Percentiles rank a stretch among this genome's conserved stretches.
phyloP scores from a whole-genome alignment of 306 rosid genomes.

The Dryas drummondii region DNA sequence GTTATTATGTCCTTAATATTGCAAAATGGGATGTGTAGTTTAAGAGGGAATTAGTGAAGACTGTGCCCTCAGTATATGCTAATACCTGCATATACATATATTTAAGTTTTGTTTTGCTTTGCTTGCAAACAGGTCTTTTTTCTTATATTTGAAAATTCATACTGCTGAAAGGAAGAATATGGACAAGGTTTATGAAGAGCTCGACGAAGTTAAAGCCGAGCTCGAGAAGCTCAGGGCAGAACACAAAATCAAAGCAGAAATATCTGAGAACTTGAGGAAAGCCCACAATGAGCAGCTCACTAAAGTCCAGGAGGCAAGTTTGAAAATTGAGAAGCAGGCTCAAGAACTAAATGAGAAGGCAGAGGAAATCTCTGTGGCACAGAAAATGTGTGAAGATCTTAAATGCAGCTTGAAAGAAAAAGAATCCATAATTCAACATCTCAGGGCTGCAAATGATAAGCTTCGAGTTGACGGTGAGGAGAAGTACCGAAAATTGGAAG shows the following conservation, averaged over 20 bases:
- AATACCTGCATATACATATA: neutral
- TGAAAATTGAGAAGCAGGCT: conserved; percentile 55
- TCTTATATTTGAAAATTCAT: neutral
- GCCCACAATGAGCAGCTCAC: conserved; percentile 44
- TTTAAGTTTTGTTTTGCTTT: neutral
- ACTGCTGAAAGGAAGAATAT: conserved; percentile 28
- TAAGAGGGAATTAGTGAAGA: too few species aligned
- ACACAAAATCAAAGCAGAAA: conserved; percentile 46
- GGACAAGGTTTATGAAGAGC: conserved; percentile 64
- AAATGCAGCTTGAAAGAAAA: conserved; percentile 37
- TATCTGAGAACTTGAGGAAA: conserved; percentile 56
- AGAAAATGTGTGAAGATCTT: conserved; percentile 45
- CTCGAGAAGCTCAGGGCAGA: conserved; percentile 59
- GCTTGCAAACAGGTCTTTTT: conserved; percentile 17
- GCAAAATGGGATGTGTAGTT: neutral
- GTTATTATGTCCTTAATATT: neutral
- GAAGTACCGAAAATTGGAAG: conserved; percentile 41
- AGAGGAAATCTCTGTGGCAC: conserved; percentile 29
- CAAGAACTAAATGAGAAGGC: conserved; percentile 49
- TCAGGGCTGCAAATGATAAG: conserved; percentile 55
- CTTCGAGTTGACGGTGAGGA: conserved; percentile 48
- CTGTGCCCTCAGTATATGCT: too few species aligned
- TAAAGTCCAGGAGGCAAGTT: conserved; percentile 47
- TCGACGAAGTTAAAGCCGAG: conserved; percentile 65
- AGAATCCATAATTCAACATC: conserved; percentile 52